Percentiles rank a stretch among this genome's conserved stretches.
Evolutionary conservation across 1,139 yeast species (phyloP).

Genomic region (Candida sp.): DNA sequence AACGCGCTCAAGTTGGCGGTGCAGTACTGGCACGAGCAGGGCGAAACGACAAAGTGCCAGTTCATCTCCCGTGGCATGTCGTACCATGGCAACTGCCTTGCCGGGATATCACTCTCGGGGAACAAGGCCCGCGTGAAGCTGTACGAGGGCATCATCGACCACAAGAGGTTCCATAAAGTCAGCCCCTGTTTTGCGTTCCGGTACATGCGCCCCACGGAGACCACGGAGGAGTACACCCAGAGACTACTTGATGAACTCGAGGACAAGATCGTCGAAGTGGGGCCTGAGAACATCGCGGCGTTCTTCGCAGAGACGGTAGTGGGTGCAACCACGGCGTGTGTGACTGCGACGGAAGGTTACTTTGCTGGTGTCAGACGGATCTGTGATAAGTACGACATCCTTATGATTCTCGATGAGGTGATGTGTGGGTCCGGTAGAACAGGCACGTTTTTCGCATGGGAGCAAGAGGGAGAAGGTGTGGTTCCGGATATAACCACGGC

Average conservation of each 20-base stretch:
- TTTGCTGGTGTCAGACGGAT: constrained; percentile 56
- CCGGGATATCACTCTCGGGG: constrained; percentile 20
- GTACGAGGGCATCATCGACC: constrained; percentile 16
- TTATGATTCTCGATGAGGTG: constrained; percentile 64
- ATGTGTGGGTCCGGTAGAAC: constrained; percentile 69
- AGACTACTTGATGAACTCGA: constrained; percentile 20
- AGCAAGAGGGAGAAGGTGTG: constrained; percentile 20
- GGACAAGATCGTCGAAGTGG: constrained; percentile 17
- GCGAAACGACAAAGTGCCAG: constrained; percentile 17
- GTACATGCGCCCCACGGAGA: constrained; percentile 27
- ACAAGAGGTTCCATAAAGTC: constrained; percentile 17
- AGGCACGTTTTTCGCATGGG: constrained; percentile 23
- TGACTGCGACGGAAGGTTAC: constrained; percentile 61
- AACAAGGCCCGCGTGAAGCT: constrained; percentile 16
- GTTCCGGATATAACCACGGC: constrained; percentile 20
- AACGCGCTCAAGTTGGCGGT: constrained; percentile 21
- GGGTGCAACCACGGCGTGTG: constrained; percentile 63
- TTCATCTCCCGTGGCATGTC: constrained; percentile 21
- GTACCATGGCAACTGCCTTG: constrained; percentile 24
- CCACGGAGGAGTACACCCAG: constrained; percentile 14
- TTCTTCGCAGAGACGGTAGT: constrained; percentile 59
- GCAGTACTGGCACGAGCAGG: constrained; percentile 21
- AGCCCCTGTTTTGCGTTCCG: constrained; percentile 38
- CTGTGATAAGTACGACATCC: constrained; percentile 61
- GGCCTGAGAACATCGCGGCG: constrained; percentile 50